Percentiles rank a stretch among this genome's conserved stretches.
Evolutionary conservation across 108 stramenopile genomes (phyloP).

Genomic region (Cafeteria roenbergensis): DNA sequence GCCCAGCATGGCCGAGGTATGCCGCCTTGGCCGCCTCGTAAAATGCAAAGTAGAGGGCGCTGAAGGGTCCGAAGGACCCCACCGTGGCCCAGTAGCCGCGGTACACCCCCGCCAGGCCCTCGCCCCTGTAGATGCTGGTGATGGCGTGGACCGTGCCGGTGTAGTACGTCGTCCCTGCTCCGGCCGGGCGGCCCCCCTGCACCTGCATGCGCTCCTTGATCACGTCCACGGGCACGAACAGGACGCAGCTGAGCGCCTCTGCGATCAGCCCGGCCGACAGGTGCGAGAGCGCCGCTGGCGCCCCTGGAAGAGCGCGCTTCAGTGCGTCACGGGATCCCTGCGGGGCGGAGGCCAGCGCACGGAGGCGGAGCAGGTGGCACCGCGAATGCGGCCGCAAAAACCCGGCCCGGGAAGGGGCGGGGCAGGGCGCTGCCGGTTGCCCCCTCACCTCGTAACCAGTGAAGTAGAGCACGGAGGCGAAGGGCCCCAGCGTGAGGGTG

Average conservation of each 20-base stretch:
- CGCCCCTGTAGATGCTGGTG: conserved; percentile 46
- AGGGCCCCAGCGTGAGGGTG: conserved; percentile 71
- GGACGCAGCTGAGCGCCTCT: conserved; percentile 72
- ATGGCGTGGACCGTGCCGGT: conserved; percentile 63
- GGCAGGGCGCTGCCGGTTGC: conserved; percentile 43
- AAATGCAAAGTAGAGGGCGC: conserved; percentile 81
- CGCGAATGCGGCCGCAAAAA: not conserved
- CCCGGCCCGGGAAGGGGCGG: not conserved
- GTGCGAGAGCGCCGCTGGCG: conserved; percentile 29
- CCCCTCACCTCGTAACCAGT: conserved; percentile 77
- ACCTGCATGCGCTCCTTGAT: conserved; percentile 92
- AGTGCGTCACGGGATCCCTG: conserved; percentile 27
- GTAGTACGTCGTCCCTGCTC: conserved; percentile 34
- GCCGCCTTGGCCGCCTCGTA: conserved; percentile 68
- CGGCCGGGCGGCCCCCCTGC: conserved; percentile 25
- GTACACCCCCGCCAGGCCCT: conserved; percentile 77
- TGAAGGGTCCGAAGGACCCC: conserved; percentile 82
- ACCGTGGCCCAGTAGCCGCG: conserved; percentile 80
- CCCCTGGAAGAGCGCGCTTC: not conserved
- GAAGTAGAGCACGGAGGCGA: conserved; percentile 76
- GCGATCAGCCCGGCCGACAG: conserved; percentile 62
- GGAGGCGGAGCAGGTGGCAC: not conserved
- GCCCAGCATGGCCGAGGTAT: conserved; percentile 6
- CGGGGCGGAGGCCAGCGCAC: not conserved
- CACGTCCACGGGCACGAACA: conserved; percentile 95